Evolutionary conservation across 176 grass and related monocot species (phyloP), one percentile per base, ranked within the genome.

Genomic region (Oryza officinalis): DNA sequence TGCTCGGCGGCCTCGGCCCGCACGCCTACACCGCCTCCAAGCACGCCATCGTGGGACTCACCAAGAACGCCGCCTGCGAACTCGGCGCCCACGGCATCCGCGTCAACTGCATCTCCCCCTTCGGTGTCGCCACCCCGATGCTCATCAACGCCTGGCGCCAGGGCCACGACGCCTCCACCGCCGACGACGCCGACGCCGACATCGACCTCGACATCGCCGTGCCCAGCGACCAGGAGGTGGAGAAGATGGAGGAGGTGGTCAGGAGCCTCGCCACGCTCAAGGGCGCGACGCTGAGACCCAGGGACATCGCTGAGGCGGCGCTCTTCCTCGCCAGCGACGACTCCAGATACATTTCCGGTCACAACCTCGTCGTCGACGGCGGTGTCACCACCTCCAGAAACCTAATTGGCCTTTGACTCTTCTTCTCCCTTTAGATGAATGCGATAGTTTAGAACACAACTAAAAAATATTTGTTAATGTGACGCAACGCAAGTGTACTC

Each of bases 311-410:
- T 33, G 97, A 99, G 78, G 97, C 97, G 1, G 91, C 89, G 11
- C 86, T 99, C 35, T 99, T 94, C 85, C 74, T 99, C 32, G 97
- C 89, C 40, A 92, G 97, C 79, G 97, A 99, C 78, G 97, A 99
- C 41, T 90, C 97, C 10, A 96, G 84, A 68, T 99, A 99, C 38
- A 84, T 99, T 4, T 96, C 88, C 76, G 97, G 97, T 31, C 97
- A 99, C 78, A 99, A 99, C 94, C 92, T 99, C 77, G 91, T 99
- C 66, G 93, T 99, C 4, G 97, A 99, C 76, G 97, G 97, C 47
- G 97, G 97, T 5, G 81, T 95, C 86, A 99, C 93, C 88, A 89
- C 83, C 33, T 96, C 97, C 6, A 96, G 84, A 79, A 99, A 99
- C 75, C 37, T 94, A 1, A 92, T 99, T 57, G 93, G 93, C 25